A percentile compares a stretch with the other conserved stretches of the same genome.
Evolutionary conservation across 2,329 filamentous ascomycete species (phyloP).

Genomic region (Shiraia bambusicola): DNA sequence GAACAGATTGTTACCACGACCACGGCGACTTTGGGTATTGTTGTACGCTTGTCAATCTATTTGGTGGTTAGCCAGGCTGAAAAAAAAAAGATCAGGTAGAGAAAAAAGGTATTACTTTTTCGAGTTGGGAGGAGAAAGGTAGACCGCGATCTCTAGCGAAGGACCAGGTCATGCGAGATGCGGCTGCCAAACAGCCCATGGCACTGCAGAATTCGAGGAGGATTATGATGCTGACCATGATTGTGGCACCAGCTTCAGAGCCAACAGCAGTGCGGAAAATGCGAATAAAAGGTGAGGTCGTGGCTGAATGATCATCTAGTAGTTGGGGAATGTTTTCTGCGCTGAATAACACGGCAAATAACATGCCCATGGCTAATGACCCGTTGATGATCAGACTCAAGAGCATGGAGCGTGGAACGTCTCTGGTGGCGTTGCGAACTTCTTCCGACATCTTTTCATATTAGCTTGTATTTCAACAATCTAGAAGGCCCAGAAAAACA

Average conservation of each 20-base stretch:
- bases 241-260: conserved; percentile 46
- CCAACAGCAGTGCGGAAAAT: conserved; percentile 47
- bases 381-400: conserved; percentile 47
- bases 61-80: conserved; percentile 5
- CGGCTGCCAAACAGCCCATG: conserved; percentile 45
- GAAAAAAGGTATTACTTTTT: conserved; percentile 23
- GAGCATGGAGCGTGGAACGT: conserved; percentile 48
- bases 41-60: conserved; percentile 39
- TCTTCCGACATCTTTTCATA: conserved; percentile 42
- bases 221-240: conserved; percentile 51
- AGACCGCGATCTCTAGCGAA: conserved; percentile 49
- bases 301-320: conserved; percentile 15
- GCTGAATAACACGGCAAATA: conserved; percentile 47
- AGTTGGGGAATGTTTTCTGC: conserved; percentile 33
- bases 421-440: conserved; percentile 39
- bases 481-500: not conserved
- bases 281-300: conserved; percentile 52
- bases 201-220: conserved; percentile 46
- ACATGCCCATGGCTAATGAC: conserved; percentile 44
- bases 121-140: conserved; percentile 39
- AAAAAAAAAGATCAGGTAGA: not conserved
- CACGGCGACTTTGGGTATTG: conserved; percentile 51
- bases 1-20: conserved; percentile 49
- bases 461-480: conserved; percentile 5
- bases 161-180: conserved; percentile 48